Conservation (phyloP, 495 filamentous ascomycete species). For the Amorphotheca resinae region DNA sequence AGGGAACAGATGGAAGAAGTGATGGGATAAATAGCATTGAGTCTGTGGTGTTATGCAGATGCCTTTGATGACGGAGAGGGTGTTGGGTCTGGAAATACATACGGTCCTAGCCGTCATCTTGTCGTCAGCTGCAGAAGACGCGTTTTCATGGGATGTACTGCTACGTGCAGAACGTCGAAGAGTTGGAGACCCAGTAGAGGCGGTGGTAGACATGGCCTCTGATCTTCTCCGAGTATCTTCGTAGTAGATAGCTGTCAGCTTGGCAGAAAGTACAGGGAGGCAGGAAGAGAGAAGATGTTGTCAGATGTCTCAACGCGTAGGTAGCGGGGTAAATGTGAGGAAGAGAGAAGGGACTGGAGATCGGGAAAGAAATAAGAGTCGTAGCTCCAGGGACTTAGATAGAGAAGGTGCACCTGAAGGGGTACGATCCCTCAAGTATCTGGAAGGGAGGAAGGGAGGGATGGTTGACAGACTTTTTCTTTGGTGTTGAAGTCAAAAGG, state of each 20-base stretch:
- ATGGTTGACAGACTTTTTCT: neutral
- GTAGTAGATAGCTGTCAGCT: constrained; percentile 7
- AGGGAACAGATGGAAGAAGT: neutral
- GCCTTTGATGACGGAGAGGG: neutral
- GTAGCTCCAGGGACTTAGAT: constrained; percentile 16
- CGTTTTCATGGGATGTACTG: constrained; percentile 31
- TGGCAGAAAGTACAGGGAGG: constrained; percentile 7
- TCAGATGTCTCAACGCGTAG: constrained; percentile 3
- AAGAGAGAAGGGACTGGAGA: constrained; percentile 10
- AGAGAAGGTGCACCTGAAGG: constrained; percentile 10
- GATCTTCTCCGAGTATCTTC: constrained; percentile 6
- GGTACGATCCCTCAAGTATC: constrained; percentile 1
- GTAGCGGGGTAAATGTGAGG: constrained; percentile 8
- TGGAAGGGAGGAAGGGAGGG: neutral
- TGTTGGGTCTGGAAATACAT: constrained; percentile 14
- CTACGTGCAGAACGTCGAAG: constrained; percentile 28
- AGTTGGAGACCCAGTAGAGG: constrained; percentile 36
- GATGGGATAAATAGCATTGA: no score
- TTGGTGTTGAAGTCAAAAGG: neutral
- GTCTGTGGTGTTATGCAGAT: neutral
- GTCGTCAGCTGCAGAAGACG: constrained; percentile 24
- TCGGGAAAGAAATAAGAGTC: constrained; percentile 16
- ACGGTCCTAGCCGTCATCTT: constrained; percentile 21
- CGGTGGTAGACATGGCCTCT: constrained; percentile 31
- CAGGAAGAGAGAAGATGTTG: neutral